Percentiles rank a stretch among this genome's conserved stretches.
Conservation (phyloP, 306 rosid species). For the Begonia masoniana region DNA sequence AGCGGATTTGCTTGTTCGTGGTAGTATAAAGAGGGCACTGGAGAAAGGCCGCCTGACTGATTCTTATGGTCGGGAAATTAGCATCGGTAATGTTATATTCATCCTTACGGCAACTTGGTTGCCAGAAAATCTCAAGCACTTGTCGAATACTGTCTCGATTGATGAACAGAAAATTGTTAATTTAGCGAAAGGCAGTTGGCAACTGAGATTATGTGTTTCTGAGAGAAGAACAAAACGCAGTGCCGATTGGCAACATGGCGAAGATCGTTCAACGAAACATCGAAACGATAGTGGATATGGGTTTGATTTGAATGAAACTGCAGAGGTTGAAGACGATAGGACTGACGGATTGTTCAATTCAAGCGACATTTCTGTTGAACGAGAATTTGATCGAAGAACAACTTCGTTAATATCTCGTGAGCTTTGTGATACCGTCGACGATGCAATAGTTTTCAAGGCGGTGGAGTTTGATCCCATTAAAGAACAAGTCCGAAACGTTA, state of each 20-base stretch:
- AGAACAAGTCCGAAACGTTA: constrained; percentile 31
- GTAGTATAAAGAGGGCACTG: constrained; percentile 68
- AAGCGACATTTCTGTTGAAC: constrained; percentile 77
- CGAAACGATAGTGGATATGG: constrained; percentile 34
- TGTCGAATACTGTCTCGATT: constrained; percentile 20
- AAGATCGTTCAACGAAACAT: constrained; percentile 41
- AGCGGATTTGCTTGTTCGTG: constrained; percentile 46
- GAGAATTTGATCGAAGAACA: constrained; percentile 35
- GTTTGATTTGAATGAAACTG: constrained; percentile 84
- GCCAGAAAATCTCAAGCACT: constrained; percentile 49
- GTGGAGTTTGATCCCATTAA: constrained; percentile 40
- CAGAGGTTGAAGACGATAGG: constrained; percentile 45
- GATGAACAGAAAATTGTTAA: constrained; percentile 44
- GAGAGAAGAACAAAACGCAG: constrained; percentile 55
- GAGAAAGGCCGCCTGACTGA: constrained; percentile 77
- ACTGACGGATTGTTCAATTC: constrained; percentile 77
- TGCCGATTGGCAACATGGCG: constrained; percentile 44
- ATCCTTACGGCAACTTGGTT: constrained; percentile 73
- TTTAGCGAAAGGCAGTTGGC: constrained; percentile 53
- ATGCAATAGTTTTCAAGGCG: constrained; percentile 77
- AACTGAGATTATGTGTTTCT: constrained; percentile 45
- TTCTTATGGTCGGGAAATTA: constrained; percentile 82
- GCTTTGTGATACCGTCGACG: constrained; percentile 54
- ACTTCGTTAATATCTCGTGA: constrained; percentile 29
- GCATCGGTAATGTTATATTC: constrained; percentile 69